Conservation (phyloP, 2,329 filamentous ascomycete species). For the Grosmannia serpens region DNA sequence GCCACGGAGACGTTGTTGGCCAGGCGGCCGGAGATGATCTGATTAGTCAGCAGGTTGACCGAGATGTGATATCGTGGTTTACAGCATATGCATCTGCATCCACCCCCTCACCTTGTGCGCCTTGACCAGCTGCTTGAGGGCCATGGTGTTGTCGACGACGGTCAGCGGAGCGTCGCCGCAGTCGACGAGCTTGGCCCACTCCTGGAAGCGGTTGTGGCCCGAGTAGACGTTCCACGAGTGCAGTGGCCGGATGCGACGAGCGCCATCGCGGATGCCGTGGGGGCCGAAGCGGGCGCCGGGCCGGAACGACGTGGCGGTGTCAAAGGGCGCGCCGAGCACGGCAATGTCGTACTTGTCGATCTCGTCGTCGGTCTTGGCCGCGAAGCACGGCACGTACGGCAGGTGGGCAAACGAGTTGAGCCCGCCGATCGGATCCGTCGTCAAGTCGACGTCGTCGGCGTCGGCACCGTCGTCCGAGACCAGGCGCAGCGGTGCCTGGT, state of each 20-base stretch:
- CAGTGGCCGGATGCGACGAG: constrained; percentile 13
- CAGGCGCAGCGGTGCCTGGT: neutral
- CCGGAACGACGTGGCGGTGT: constrained; percentile 23
- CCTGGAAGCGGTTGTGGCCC: constrained; percentile 52
- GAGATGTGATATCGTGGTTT: no score
- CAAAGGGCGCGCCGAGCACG: constrained; percentile 37
- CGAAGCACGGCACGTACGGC: constrained; percentile 46
- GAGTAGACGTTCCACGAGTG: constrained; percentile 17
- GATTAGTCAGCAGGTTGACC: neutral
- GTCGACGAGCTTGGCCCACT: constrained; percentile 65
- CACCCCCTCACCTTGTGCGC: constrained; percentile 50
- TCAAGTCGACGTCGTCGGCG: constrained; percentile 24
- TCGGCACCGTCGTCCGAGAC: neutral
- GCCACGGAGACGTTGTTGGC: constrained; percentile 32
- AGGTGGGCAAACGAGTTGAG: constrained; percentile 54
- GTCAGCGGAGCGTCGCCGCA: constrained; percentile 71
- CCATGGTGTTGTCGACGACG: constrained; percentile 65
- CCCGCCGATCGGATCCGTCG: constrained; percentile 34
- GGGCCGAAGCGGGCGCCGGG: constrained; percentile 20
- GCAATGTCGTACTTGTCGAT: constrained; percentile 47
- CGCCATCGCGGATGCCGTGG: constrained; percentile 16
- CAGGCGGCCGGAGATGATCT: constrained; percentile 16
- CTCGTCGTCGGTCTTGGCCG: constrained; percentile 26
- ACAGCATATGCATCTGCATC: no score
- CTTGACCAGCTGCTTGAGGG: constrained; percentile 62